These are phyloP conservation scores for Bipolaris bicolor DNA, from an alignment of 2,329 filamentous ascomycete genomes.

Conservation along the genomic window DNA sequence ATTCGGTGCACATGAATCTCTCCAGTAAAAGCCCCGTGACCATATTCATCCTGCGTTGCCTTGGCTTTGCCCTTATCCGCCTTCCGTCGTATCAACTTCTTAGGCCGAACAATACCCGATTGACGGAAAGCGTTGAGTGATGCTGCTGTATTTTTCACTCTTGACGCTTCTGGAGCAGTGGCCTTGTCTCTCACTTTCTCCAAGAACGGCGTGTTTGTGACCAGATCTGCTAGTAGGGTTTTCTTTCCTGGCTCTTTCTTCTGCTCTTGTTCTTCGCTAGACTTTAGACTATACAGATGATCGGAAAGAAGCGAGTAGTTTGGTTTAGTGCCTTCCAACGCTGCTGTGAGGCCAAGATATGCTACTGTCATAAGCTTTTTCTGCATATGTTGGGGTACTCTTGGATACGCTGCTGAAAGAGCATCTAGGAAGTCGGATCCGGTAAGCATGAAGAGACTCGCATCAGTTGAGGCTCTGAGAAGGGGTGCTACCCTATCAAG, in stretches of 20 bases:
- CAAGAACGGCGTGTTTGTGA: constrained; percentile 79
- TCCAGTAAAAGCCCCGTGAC: constrained; percentile 44
- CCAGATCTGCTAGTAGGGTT: constrained; percentile 79
- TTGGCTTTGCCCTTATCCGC: constrained; percentile 70
- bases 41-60: constrained; percentile 43
- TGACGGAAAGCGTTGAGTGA: constrained; percentile 65
- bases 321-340: constrained; percentile 69
- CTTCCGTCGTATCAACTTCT: constrained; percentile 61
- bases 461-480: constrained; percentile 64
- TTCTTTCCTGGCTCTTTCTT: constrained; percentile 48
- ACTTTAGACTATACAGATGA: constrained; percentile 80
- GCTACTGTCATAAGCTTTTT: constrained; percentile 72
- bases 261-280: constrained; percentile 68
- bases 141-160: constrained; percentile 66
- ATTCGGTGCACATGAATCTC: constrained; percentile 78
- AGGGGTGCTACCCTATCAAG: constrained; percentile 68
- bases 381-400: constrained; percentile 67
- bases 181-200: constrained; percentile 65
- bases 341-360: constrained; percentile 75
- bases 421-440: constrained; percentile 89
- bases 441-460: constrained; percentile 70
- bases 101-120: constrained; percentile 59
- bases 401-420: constrained; percentile 68
- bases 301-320: constrained; percentile 80
- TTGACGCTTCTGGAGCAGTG: constrained; percentile 57